Conservation (phyloP, 1,284 basidiomycete species). For the Athelia sp. region DNA sequence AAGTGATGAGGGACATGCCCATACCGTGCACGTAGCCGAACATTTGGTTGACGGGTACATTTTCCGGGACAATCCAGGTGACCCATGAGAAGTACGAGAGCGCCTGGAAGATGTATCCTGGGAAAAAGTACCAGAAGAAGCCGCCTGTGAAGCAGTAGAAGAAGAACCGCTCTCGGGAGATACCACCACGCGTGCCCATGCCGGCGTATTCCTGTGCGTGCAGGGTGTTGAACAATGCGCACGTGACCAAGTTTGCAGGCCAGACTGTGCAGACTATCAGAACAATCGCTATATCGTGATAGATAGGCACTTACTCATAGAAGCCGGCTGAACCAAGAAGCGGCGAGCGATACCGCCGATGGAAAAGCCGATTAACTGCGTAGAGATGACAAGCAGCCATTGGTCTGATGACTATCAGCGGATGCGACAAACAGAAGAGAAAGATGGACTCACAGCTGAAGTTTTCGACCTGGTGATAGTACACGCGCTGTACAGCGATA, state of each 20-base stretch:
- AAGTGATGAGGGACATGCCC: slow-evolving; percentile 72
- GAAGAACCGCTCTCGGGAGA: slow-evolving; percentile 78
- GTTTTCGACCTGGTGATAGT: slow-evolving; percentile 61
- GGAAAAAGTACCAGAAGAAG: slow-evolving; percentile 65
- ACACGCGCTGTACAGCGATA: slow-evolving; percentile 58
- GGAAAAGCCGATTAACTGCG: slow-evolving; percentile 84
- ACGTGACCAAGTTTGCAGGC: slow-evolving; percentile 80
- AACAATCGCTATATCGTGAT: background rate
- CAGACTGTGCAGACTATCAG: slow-evolving; percentile 50
- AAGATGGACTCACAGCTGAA: slow-evolving; percentile 66
- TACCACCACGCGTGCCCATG: slow-evolving; percentile 56
- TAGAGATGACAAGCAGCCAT: slow-evolving; percentile 80
- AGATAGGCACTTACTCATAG: slow-evolving; percentile 69
- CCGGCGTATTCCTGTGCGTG: slow-evolving; percentile 62
- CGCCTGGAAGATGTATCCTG: slow-evolving; percentile 71
- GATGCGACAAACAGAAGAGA: slow-evolving; percentile 64
- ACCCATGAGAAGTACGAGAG: slow-evolving; percentile 70
- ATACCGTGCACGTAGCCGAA: slow-evolving; percentile 79
- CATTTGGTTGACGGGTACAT: slow-evolving; percentile 63
- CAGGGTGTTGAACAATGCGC: slow-evolving; percentile 80
- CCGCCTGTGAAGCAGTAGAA: slow-evolving; percentile 56
- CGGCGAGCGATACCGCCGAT: slow-evolving; percentile 78
- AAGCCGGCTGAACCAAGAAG: slow-evolving; percentile 83
- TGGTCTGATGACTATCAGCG: slow-evolving; percentile 43
- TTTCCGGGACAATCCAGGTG: slow-evolving; percentile 56